Percentiles rank a stretch among this genome's conserved stretches.
Conservation (phyloP, 352 stramenopile genomes). For the Pythium sukuiense region DNA sequence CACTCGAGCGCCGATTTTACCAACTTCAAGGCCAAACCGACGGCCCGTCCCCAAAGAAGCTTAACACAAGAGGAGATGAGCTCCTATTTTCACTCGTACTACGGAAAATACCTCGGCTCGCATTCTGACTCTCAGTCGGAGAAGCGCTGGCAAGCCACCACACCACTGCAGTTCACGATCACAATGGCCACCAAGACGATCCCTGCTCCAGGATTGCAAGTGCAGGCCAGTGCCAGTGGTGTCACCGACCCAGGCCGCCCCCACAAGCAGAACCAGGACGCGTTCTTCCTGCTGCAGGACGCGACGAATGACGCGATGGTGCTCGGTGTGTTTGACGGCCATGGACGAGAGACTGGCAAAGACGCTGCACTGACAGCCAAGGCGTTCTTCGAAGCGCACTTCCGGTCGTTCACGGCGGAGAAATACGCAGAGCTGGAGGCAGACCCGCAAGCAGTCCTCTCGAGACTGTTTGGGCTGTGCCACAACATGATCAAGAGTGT, state of each 20-base stretch:
- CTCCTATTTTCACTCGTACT: slow-evolving; percentile 17
- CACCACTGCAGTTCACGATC: slow-evolving; percentile 11
- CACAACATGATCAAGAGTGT: slow-evolving; percentile 64
- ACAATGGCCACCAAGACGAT: background rate
- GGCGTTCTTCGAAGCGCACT: slow-evolving; percentile 63
- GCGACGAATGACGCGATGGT: slow-evolving; percentile 42
- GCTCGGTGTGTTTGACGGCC: slow-evolving; percentile 84
- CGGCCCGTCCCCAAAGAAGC: slow-evolving; percentile 11
- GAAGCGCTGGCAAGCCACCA: background rate
- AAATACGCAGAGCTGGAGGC: slow-evolving; percentile 55
- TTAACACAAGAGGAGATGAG: slow-evolving; percentile 12
- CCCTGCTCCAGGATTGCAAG: background rate
- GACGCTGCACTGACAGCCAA: slow-evolving; percentile 64
- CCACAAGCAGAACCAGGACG: slow-evolving; percentile 86
- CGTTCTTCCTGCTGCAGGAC: slow-evolving; percentile 75
- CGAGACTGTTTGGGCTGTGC: slow-evolving; percentile 51
- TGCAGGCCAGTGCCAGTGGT: slow-evolving; percentile 43
- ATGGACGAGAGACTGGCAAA: slow-evolving; percentile 75
- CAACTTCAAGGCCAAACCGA: slow-evolving; percentile 22
- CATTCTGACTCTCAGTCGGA: background rate
- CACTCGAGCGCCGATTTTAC: background rate
- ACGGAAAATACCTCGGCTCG: slow-evolving; percentile 17
- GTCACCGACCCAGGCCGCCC: slow-evolving; percentile 56
- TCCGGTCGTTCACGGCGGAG: slow-evolving; percentile 41
- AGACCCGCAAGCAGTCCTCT: slow-evolving; percentile 52